phyloP scores from a whole-genome alignment of 345 rosid species.

The Euclidium syriacum region DNA sequence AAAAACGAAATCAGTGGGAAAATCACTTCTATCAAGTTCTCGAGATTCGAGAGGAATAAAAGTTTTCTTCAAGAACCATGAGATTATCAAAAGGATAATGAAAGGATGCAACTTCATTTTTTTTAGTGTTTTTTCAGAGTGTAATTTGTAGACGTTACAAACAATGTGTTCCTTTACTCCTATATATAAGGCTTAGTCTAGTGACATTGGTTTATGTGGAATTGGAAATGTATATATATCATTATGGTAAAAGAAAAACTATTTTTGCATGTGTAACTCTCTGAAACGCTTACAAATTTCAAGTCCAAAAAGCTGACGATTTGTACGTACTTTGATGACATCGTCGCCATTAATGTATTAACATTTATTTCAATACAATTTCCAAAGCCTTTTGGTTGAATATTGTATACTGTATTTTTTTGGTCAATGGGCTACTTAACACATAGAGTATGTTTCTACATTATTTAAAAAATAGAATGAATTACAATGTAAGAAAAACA shows the following conservation, averaged over 20 bases:
- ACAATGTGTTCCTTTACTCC: background rate
- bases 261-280: slow-evolving; percentile 17
- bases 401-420: background rate
- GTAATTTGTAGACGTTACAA: slow-evolving; percentile 18
- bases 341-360: background rate
- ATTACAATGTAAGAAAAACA: too few relatives aligned
- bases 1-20: slow-evolving; percentile 29
- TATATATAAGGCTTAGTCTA: background rate
- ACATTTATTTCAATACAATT: background rate
- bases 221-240: too few relatives aligned
- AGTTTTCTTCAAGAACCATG: background rate
- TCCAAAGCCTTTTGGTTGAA: background rate
- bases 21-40: slow-evolving; percentile 10
- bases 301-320: background rate
- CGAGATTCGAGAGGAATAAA: background rate
- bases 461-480: too few relatives aligned
- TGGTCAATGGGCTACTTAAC: too few relatives aligned
- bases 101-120: background rate
- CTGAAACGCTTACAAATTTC: slow-evolving; percentile 10
- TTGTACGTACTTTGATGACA: background rate
- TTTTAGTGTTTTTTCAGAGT: background rate
- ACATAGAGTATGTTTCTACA: too few relatives aligned
- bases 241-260: background rate
- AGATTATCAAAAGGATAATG: background rate
- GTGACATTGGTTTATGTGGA: slow-evolving; percentile 2